These are phyloP conservation scores for Russula foetens DNA, from an alignment of 768 basidiomycete species.

Conservation along the genomic window DNA sequence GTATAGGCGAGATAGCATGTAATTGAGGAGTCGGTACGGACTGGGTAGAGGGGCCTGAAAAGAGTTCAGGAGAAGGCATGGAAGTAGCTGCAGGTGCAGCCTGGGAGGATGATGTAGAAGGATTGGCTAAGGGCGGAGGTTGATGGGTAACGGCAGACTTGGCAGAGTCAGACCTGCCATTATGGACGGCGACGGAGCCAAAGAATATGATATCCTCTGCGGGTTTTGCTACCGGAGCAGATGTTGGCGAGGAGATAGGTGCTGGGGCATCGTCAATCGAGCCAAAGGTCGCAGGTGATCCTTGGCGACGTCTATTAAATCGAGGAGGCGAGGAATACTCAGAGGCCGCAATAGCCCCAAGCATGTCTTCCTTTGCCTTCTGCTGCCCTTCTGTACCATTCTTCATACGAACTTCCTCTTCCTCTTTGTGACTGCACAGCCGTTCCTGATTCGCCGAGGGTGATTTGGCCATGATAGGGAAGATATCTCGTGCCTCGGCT, in stretches of 20 bases:
- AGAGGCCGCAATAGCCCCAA: conserved; percentile 31
- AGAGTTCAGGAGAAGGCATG: conserved; percentile 13
- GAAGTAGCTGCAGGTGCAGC: conserved; percentile 21
- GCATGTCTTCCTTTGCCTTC: conserved; percentile 31
- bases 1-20: conserved; percentile 31
- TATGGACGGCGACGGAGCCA: conserved; percentile 54
- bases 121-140: conserved; percentile 23
- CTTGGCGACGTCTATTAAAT: conserved; percentile 28
- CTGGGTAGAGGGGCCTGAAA: conserved; percentile 7
- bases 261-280: conserved; percentile 78
- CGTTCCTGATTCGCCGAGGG: background rate
- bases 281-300: conserved; percentile 80
- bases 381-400: conserved; percentile 26
- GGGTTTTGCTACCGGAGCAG: conserved; percentile 51
- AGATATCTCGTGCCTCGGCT: background rate
- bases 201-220: conserved; percentile 69
- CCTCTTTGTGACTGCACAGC: conserved; percentile 27
- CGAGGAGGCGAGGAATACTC: conserved; percentile 30
- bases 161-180: conserved; percentile 28
- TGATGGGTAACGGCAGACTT: conserved; percentile 16
- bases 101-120: conserved; percentile 26
- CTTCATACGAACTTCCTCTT: conserved; percentile 19
- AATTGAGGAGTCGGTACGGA: too few relatives aligned
- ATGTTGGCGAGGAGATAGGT: conserved; percentile 75
- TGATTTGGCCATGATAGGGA: background rate